These are phyloP conservation scores for Oehlia diaphana DNA, from an alignment of 192 early-diverging fungal species.

Conservation along the genomic window DNA sequence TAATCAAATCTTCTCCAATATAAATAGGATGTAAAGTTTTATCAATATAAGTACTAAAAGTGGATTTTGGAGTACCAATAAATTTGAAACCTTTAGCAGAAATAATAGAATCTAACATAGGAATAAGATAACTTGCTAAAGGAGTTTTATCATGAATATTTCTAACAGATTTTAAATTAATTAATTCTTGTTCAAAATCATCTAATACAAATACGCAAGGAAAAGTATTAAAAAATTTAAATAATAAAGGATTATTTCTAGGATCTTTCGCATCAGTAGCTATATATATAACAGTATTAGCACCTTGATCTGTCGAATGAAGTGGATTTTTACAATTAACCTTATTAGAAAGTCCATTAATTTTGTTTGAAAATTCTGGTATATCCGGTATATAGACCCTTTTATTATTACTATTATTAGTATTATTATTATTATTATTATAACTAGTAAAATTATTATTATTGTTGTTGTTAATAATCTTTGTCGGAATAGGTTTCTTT, in stretches of 20 bases:
- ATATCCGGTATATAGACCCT: not conserved
- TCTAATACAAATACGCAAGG: slow-evolving; percentile 54
- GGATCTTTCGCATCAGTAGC: slow-evolving; percentile 43
- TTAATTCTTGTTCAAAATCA: slow-evolving; percentile 47
- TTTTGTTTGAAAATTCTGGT: not conserved
- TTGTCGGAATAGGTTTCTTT: too few species aligned
- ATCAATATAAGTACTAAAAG: slow-evolving; percentile 36
- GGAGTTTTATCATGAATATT: slow-evolving; percentile 47
- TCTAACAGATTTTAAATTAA: slow-evolving; percentile 35
- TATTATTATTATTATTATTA: not conserved
- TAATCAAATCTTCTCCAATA: not conserved
- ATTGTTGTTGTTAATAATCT: not conserved
- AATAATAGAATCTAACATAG: slow-evolving; percentile 59
- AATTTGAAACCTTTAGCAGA: slow-evolving; percentile 53
- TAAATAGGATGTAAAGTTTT: not conserved
- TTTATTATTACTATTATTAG: not conserved
- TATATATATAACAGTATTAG: slow-evolving; percentile 34
- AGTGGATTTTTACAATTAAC: slow-evolving; percentile 1
- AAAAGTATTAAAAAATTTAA: slow-evolving; percentile 50
- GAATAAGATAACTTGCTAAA: slow-evolving; percentile 50
- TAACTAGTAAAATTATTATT: not conserved
- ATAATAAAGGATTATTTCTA: slow-evolving; percentile 46
- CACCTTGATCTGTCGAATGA: not conserved
- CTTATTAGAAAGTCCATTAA: not conserved
- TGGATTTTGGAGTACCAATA: slow-evolving; percentile 51